Conservation (phyloP, 192 early-diverging fungal genomes). For the Gigaspora rosea region DNA sequence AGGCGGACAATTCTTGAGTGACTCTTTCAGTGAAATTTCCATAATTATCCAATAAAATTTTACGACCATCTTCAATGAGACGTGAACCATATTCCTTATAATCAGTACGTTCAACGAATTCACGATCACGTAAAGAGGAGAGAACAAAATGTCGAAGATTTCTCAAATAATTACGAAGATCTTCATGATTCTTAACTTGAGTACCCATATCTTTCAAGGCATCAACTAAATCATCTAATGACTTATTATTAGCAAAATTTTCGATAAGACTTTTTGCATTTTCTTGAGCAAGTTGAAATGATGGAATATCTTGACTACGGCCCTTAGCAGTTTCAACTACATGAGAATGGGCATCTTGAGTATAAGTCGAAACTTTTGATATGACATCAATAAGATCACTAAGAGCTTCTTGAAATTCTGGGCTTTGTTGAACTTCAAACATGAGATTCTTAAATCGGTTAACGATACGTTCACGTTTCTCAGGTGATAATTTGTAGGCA, state of each 20-base stretch:
- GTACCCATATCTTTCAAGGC: constrained; percentile 40
- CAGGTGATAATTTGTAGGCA: constrained; percentile 30
- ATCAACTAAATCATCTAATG: constrained; percentile 45
- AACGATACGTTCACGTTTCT: constrained; percentile 35
- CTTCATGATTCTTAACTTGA: constrained; percentile 41
- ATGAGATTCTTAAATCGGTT: constrained; percentile 42
- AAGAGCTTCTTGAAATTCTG: constrained; percentile 47
- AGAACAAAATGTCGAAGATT: constrained; percentile 42
- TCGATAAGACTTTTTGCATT: constrained; percentile 55
- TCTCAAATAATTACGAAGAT: constrained; percentile 36
- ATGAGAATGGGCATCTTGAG: constrained; percentile 35
- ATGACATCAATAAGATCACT: constrained; percentile 43
- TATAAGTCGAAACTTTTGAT: constrained; percentile 32
- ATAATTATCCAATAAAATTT: constrained; percentile 39
- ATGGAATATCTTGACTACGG: not conserved
- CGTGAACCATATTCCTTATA: constrained; percentile 37
- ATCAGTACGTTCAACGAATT: constrained; percentile 36
- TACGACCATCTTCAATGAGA: constrained; percentile 41
- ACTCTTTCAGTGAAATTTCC: constrained; percentile 36
- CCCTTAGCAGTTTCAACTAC: constrained; percentile 31
- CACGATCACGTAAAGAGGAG: constrained; percentile 41
- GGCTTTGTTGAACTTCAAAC: constrained; percentile 21
- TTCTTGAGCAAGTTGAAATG: constrained; percentile 30
- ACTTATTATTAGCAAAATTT: constrained; percentile 54
- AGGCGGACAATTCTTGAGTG: constrained; percentile 34